phyloP scores from a whole-genome alignment of 1,284 basidiomycete species.

The Entoloma clypeatum region DNA sequence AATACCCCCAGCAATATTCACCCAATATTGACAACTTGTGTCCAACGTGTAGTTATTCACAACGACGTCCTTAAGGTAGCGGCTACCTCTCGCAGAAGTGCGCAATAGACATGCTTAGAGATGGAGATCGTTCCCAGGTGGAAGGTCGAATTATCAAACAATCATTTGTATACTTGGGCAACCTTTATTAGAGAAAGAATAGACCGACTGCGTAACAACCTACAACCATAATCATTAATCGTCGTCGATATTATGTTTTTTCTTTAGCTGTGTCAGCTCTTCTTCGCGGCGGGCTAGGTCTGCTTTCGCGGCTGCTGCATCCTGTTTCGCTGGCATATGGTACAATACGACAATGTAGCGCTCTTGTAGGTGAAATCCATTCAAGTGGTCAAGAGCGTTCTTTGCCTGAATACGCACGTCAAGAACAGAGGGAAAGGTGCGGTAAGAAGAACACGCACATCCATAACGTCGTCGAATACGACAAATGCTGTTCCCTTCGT shows the following conservation, averaged over 20 bases:
- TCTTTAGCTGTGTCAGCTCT: conserved; percentile 85
- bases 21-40: conserved; percentile 48
- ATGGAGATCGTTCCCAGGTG: too few relatives aligned
- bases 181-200: conserved; percentile 7
- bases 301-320: conserved; percentile 88
- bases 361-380: conserved; percentile 98
- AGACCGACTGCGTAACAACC: conserved; percentile 13
- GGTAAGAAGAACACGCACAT: conserved; percentile 49
- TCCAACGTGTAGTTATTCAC: conserved; percentile 31
- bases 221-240: conserved; percentile 38
- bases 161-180: background rate
- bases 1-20: conserved; percentile 66
- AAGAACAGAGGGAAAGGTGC: conserved; percentile 11
- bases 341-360: conserved; percentile 97
- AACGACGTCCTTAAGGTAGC: background rate
- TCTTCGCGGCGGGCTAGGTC: conserved; percentile 91
- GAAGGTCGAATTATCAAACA: conserved; percentile 2
- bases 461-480: conserved; percentile 87
- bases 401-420: conserved; percentile 62
- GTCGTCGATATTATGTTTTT: conserved; percentile 78
- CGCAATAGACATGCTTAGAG: too few relatives aligned
- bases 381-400: conserved; percentile 93
- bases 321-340: conserved; percentile 95
- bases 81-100: background rate
- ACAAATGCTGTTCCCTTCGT: conserved; percentile 97